Evolutionary conservation across 2,329 filamentous ascomycete genomes (phyloP).

Genomic region (Escovopsis sp.): DNA sequence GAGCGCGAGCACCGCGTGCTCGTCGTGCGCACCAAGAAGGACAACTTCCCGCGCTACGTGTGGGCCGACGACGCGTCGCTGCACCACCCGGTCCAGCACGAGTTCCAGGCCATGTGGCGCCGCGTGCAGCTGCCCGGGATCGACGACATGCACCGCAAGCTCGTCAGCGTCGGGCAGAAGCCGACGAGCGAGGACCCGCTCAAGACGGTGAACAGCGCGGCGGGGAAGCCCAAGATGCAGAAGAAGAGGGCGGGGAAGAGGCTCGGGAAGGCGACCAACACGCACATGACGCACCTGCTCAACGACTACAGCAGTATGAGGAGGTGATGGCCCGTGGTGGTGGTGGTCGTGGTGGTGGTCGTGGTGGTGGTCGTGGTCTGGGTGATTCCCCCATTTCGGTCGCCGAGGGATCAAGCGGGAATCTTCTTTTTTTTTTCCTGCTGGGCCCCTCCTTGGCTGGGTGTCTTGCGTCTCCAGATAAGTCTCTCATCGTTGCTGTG

Average conservation of each 20-base stretch:
- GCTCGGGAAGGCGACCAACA: conserved; percentile 71
- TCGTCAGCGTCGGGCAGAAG: conserved; percentile 65
- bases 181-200: conserved; percentile 69
- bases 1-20: conserved; percentile 68
- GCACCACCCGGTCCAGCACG: conserved; percentile 58
- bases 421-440: neutral
- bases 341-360: neutral
- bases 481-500: too few relatives aligned
- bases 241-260: conserved; percentile 53
- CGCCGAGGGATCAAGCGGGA: neutral
- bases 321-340: conserved; percentile 15
- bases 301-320: conserved; percentile 50
- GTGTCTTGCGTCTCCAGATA: too few relatives aligned
- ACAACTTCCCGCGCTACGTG: conserved; percentile 70
- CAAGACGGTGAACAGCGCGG: conserved; percentile 21
- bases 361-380: neutral
- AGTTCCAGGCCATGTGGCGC: conserved; percentile 75
- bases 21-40: conserved; percentile 84
- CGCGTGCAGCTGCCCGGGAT: conserved; percentile 62
- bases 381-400: neutral
- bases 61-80: conserved; percentile 80
- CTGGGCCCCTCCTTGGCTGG: too few relatives aligned
- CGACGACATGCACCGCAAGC: conserved; percentile 62
- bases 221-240: conserved; percentile 54
- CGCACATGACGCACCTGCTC: conserved; percentile 70